These are phyloP conservation scores for Diaporthe batatas DNA, from an alignment of 2,329 filamentous ascomycete genomes.

Conservation along the genomic window DNA sequence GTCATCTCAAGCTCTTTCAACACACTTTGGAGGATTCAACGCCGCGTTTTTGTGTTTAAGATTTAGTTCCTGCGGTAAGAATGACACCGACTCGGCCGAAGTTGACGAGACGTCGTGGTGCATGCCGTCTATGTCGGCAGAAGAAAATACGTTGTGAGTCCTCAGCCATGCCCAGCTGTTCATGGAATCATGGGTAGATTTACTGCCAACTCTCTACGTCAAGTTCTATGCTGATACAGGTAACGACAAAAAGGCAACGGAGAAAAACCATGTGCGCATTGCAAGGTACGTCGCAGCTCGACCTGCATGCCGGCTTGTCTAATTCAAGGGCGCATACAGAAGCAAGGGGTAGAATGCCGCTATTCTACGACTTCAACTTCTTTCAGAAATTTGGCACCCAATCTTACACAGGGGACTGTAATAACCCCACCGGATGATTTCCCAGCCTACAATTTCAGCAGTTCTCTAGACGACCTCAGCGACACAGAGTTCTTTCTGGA, in stretches of 20 bases:
- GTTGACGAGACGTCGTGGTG: background rate
- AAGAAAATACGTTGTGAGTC: constrained; percentile 1
- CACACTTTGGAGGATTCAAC: background rate
- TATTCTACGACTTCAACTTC: background rate
- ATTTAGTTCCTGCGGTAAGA: background rate
- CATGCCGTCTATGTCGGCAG: background rate
- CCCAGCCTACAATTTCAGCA: background rate
- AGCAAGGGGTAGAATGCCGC: background rate
- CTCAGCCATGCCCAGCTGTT: background rate
- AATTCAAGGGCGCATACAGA: background rate
- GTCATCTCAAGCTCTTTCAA: background rate
- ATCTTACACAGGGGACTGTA: background rate
- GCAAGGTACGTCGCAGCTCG: background rate
- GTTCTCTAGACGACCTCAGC: background rate
- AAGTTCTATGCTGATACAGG: background rate
- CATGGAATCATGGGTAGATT: background rate
- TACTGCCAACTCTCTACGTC: no score
- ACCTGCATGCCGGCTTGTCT: background rate
- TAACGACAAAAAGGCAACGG: background rate
- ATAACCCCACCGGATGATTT: background rate
- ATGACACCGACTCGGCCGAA: background rate
- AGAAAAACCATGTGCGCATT: background rate
- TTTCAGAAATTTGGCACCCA: background rate
- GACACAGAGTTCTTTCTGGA: background rate
- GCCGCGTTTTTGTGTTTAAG: no score